Percentiles rank a stretch among this genome's conserved stretches.
Conservation (phyloP, 1,139 yeast genomes). For the Protomyces pachydermus region DNA sequence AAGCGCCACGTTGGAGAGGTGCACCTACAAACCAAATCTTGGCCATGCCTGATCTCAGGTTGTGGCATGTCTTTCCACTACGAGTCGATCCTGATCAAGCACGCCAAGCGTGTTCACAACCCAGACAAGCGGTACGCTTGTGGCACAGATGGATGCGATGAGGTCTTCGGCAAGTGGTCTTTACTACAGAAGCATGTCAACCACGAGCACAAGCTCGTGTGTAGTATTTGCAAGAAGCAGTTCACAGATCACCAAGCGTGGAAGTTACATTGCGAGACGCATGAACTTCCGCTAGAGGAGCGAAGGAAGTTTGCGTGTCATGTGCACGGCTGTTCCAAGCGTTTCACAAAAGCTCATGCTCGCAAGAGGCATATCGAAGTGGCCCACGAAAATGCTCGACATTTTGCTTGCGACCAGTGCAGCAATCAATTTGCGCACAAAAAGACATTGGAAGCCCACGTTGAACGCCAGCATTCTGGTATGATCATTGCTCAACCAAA, state of each 20-base stretch:
- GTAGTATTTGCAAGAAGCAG: constrained; percentile 56
- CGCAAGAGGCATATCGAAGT: constrained; percentile 31
- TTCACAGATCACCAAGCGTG: constrained; percentile 72
- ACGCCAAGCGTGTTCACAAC: constrained; percentile 38
- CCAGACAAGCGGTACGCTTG: constrained; percentile 33
- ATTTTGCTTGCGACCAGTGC: constrained; percentile 33
- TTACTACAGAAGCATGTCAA: constrained; percentile 68
- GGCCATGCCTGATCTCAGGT: constrained; percentile 37
- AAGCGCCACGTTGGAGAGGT: constrained; percentile 63
- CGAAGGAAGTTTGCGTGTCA: constrained; percentile 55
- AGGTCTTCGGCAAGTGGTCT: constrained; percentile 69
- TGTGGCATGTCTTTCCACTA: constrained; percentile 40
- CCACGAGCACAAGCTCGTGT: constrained; percentile 65
- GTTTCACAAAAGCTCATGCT: constrained; percentile 32
- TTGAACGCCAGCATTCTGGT: constrained; percentile 26
- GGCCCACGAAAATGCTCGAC: constrained; percentile 32
- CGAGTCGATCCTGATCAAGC: constrained; percentile 39
- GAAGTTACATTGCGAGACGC: constrained; percentile 64
- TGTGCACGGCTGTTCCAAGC: constrained; percentile 43
- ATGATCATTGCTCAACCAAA: neutral
- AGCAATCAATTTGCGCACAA: constrained; percentile 33
- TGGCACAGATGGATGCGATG: constrained; percentile 47
- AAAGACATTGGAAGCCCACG: constrained; percentile 31
- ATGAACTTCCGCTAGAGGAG: constrained; percentile 47
- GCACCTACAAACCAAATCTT: constrained; percentile 45